Percentiles rank a stretch among this genome's conserved stretches.
Evolutionary conservation across 2,329 filamentous ascomycete genomes (phyloP).

Genomic region (Colletotrichum noveboracense): DNA sequence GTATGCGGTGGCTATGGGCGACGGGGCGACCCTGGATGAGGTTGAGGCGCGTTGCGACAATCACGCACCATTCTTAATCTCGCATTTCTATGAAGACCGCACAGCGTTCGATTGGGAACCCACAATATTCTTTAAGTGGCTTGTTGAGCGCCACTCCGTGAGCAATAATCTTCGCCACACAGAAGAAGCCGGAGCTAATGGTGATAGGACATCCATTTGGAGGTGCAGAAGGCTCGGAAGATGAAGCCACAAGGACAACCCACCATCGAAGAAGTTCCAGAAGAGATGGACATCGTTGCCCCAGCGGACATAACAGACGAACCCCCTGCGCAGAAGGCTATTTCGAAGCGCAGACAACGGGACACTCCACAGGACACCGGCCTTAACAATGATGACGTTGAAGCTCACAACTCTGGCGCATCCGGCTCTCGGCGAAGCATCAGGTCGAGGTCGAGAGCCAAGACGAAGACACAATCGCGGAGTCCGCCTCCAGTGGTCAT

Average conservation of each 20-base stretch:
- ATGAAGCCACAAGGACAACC: neutral
- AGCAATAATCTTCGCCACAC: constrained; percentile 11
- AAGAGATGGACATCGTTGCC: neutral
- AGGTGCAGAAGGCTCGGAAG: constrained; percentile 3
- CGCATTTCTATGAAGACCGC: constrained; percentile 51
- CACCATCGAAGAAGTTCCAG: neutral
- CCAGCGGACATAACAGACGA: neutral
- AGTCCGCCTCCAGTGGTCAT: neutral
- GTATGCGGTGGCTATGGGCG: constrained; percentile 58
- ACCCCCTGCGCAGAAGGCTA: constrained; percentile 9
- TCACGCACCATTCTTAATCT: constrained; percentile 57
- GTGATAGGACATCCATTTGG: constrained; percentile 2
- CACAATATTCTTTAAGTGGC: constrained; percentile 56
- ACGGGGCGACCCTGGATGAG: constrained; percentile 57
- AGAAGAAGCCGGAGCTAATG: neutral
- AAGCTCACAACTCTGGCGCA: neutral
- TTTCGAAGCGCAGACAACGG: constrained; percentile 1
- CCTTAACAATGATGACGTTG: neutral
- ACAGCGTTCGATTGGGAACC: constrained; percentile 45
- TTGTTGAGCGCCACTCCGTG: constrained; percentile 47
- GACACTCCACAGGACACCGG: neutral
- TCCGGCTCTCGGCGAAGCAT: neutral
- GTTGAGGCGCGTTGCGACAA: constrained; percentile 50
- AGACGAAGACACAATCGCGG: constrained; percentile 9
- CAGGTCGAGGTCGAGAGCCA: constrained; percentile 15